These are phyloP conservation scores for Vigna nakashimae DNA, from an alignment of 306 rosid genomes.

Conservation along the genomic window DNA sequence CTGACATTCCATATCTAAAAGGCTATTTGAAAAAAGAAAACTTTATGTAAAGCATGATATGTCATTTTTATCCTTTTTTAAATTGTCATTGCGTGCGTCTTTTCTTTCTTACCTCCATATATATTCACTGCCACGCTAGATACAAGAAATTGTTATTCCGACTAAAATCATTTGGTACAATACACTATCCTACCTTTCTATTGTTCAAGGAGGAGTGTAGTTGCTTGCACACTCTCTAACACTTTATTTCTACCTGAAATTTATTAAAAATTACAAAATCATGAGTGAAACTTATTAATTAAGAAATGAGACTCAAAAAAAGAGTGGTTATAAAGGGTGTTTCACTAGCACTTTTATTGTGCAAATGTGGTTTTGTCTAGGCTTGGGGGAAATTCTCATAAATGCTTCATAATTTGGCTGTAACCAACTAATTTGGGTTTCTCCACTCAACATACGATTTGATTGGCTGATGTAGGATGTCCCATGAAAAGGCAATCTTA, in stretches of 20 bases:
- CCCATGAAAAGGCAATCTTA: background rate
- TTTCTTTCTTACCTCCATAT: background rate
- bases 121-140: background rate
- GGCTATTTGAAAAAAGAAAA: background rate
- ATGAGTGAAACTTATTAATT: background rate
- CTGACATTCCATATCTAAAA: background rate
- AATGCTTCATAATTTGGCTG: background rate
- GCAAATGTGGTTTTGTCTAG: constrained; percentile 12
- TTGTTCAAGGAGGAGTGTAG: background rate
- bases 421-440: constrained; percentile 11
- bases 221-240: background rate
- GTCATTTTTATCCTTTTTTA: background rate
- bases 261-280: background rate
- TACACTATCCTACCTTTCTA: background rate
- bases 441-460: background rate
- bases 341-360: background rate
- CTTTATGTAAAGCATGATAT: background rate
- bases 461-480: background rate
- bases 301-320: background rate
- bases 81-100: background rate
- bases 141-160: constrained; percentile 10
- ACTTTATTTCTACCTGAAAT: background rate
- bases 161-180: constrained; percentile 15
- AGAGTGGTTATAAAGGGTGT: background rate
- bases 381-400: background rate